Evolutionary conservation across 306 rosid species (phyloP).

Genomic region (Prunus persica): Prunus_persica_NCBIv2 NC_034015.1:13812501-13813000

Average conservation of each 20-base stretch:
- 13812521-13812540: conserved; percentile 46
- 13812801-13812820: background rate
- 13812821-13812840: background rate
- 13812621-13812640: background rate
- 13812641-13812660: background rate
- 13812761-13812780: background rate
- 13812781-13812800: background rate
- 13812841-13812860: background rate
- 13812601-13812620: background rate
- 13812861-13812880: background rate
- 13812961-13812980: too few relatives aligned
- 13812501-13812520: conserved; percentile 56
- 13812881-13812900: too few relatives aligned
- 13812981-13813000: too few relatives aligned
- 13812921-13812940: too few relatives aligned
- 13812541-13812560: conserved; percentile 60
- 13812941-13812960: too few relatives aligned
- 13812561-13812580: background rate
- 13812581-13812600: background rate
- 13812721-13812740: background rate
- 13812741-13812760: background rate
- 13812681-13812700: background rate
- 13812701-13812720: background rate
- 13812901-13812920: too few relatives aligned
- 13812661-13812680: background rate